Base-by-base conservation (phyloP, 768 basidiomycete genomes). In the Neoboletus brunneissimus region DNA sequence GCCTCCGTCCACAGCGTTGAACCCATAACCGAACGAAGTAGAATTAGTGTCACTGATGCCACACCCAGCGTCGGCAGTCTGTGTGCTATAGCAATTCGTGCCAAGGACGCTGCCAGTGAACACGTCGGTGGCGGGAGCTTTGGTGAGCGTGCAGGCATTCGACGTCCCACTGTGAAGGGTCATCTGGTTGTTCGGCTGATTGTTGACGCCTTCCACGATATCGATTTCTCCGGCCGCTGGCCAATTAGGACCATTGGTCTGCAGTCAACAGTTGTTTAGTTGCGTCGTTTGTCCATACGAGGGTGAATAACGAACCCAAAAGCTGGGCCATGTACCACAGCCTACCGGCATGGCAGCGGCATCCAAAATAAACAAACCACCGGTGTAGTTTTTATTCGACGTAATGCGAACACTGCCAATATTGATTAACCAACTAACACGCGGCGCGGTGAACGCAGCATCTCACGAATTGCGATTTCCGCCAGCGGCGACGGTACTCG, bases 341-440 rank as follows among this genome's bases (percentile, higher is more conserved):
- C 89, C 89, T 51, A 81, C 77, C 10, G 89, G 89, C 86, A 89
- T 88, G 2, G 80, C 73, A 49, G 66, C 78, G 53, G 89, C 81
- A 63, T 91, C 89, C 18, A 89, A 79, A 60, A 91, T 84, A 74
- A 91, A 89, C 12, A 91, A 75, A 5, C 89, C 89, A n/a, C 76
- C 69, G 47, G 72, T 80, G 65, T 84, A 91, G 23, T 68, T 74
- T 66, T 87, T 84, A 64, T 82, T 80, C 31, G 85, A 78, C 52
- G 75, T 79, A 58, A 91, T 88, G 48, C 89, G 86, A 37, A 91
- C 80, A 27, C 87, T 88, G 52, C 15, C 38, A 5, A 44, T 3
- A 16, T 43, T 8, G 5, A 20, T 60, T 31, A 52, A 50, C 44
- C 3, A n/a, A 59, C 47, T 31, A 31, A 53, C 22, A 35, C 27